Conservation (phyloP, 768 basidiomycete species). For the Lyophyllum shimeji region DNA sequence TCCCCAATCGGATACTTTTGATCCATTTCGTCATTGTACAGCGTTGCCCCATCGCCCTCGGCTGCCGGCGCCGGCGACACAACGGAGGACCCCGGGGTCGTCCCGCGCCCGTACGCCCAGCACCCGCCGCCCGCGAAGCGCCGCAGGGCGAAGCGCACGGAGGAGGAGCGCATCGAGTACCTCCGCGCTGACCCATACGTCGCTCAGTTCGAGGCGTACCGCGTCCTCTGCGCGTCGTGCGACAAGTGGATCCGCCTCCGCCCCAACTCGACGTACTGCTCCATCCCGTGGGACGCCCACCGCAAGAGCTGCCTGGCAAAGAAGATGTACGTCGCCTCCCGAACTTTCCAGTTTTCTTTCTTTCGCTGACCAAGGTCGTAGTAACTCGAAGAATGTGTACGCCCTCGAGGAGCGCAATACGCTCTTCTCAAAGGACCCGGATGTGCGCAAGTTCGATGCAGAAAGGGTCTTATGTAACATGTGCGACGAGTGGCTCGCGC, state of each 20-base stretch:
- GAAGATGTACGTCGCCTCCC: slow-evolving; percentile 55
- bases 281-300: slow-evolving; percentile 88
- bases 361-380: slow-evolving; percentile 5
- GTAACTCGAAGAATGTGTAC: slow-evolving; percentile 51
- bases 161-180: slow-evolving; percentile 75
- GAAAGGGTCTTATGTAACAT: slow-evolving; percentile 69
- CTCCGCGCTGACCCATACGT: slow-evolving; percentile 72
- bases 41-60: background rate
- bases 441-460: slow-evolving; percentile 73
- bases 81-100: slow-evolving; percentile 40
- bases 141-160: slow-evolving; percentile 72
- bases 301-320: slow-evolving; percentile 80
- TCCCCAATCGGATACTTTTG: no score
- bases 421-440: slow-evolving; percentile 61
- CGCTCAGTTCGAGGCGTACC: slow-evolving; percentile 77
- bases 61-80: slow-evolving; percentile 18
- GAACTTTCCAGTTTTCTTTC: background rate
- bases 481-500: slow-evolving; percentile 68
- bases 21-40: no score
- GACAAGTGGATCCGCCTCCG: slow-evolving; percentile 87
- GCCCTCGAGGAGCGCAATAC: slow-evolving; percentile 62
- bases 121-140: slow-evolving; percentile 59
- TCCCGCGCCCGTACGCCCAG: no score
- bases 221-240: slow-evolving; percentile 76
- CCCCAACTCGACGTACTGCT: slow-evolving; percentile 84